Conservation (phyloP, 352 stramenopile genomes). For the Phytophthora vignae region DNA sequence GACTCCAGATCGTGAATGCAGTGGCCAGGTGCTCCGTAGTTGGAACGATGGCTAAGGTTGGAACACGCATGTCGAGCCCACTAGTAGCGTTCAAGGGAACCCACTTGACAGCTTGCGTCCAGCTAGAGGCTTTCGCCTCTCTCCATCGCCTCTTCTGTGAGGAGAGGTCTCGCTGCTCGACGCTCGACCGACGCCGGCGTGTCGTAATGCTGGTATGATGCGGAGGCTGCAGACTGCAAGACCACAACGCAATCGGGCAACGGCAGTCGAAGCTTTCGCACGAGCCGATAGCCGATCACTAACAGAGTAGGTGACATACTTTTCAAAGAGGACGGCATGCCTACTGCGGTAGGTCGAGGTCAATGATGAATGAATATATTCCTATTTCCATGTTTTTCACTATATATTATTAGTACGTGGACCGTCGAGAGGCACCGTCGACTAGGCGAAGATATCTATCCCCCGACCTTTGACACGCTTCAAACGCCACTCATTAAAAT, state of each 20-base stretch:
- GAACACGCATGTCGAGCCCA: background rate
- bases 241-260: too few relatives aligned
- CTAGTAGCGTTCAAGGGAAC: background rate
- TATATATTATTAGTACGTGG: background rate
- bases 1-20: background rate
- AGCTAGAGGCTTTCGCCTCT: background rate
- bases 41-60: background rate
- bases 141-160: background rate
- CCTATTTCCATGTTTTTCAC: constrained; percentile 5
- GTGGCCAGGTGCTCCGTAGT: background rate
- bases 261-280: background rate
- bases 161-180: background rate
- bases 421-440: background rate
- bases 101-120: constrained; percentile 3
- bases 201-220: too few relatives aligned
- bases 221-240: too few relatives aligned
- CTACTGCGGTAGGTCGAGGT: background rate
- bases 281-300: background rate
- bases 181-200: background rate
- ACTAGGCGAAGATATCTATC: constrained; percentile 5
- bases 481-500: background rate
- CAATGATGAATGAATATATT: background rate
- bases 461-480: constrained; percentile 19
- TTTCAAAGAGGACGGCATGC: background rate
- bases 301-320: background rate